Percentiles rank a stretch among this genome's conserved stretches.
Conservation (phyloP, 1,284 basidiomycete genomes). For the Trichosporon asahii region DNA sequence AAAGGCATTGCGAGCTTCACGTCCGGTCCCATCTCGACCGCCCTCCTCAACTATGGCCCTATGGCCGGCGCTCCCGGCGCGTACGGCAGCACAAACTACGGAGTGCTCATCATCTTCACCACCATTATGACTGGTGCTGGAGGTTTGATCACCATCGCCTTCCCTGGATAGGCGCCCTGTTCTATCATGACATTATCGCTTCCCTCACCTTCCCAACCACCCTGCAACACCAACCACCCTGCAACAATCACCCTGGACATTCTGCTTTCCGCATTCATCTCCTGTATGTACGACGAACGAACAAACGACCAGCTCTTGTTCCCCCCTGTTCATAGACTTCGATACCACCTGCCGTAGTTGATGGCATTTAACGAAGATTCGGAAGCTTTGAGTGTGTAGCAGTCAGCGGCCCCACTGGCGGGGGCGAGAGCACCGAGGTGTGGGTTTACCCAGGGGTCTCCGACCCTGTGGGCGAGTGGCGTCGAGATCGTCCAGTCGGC, state of each 20-base stretch:
- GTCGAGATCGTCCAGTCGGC: not conserved
- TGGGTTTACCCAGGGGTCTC: not conserved
- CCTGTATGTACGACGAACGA: not conserved
- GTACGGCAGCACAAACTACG: conserved; percentile 33
- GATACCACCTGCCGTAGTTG: not conserved
- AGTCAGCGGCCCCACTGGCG: no score
- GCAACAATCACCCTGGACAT: not conserved
- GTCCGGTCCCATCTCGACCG: conserved; percentile 37
- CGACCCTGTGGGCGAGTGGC: not conserved
- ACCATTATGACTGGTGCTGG: conserved; percentile 30
- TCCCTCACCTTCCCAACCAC: not conserved
- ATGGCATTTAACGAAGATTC: not conserved
- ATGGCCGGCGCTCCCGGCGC: conserved; percentile 27
- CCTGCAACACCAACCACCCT: not conserved
- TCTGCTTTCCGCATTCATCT: not conserved
- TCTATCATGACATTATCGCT: not conserved
- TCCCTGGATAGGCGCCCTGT: not conserved
- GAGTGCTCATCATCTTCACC: conserved; percentile 37
- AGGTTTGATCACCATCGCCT: conserved; percentile 1
- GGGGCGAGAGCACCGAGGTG: no score
- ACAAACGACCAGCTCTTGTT: not conserved
- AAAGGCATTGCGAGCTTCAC: conserved; percentile 42
- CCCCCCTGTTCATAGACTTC: not conserved
- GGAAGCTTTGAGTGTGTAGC: not conserved
- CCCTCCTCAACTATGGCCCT: conserved; percentile 23